Conservation (phyloP, 1,284 basidiomycete genomes). For the Moesziomyces antarcticus region DNA sequence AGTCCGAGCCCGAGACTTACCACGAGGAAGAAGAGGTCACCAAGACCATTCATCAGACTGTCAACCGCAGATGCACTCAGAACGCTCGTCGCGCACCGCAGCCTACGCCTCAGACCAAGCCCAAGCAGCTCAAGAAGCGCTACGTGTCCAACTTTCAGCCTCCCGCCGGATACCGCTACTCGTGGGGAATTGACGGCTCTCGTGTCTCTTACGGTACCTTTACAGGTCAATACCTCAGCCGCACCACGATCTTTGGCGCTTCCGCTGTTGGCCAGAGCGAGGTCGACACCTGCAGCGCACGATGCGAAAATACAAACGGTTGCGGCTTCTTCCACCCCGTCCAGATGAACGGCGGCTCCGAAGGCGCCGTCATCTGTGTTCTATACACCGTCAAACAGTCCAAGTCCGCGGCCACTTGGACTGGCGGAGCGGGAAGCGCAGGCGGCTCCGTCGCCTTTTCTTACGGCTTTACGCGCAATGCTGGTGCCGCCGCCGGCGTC, state of each 20-base stretch:
- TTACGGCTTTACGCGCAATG: conserved; percentile 20
- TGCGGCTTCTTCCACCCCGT: conserved; percentile 31
- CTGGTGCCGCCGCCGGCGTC: conserved; percentile 1
- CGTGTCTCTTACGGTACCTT: conserved; percentile 18
- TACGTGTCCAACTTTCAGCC: conserved; percentile 6
- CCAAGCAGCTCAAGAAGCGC: conserved; percentile 10
- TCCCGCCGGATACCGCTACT: conserved; percentile 14
- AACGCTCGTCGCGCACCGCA: conserved; percentile 10
- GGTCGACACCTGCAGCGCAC: conserved; percentile 14
- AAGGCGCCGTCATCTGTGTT: conserved; percentile 28
- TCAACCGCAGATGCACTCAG: conserved; percentile 29
- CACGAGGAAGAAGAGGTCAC: conserved; percentile 19
- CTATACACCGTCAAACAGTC: conserved; percentile 26
- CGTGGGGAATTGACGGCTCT: conserved; percentile 19
- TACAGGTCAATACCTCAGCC: conserved; percentile 18
- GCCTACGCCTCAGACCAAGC: neutral
- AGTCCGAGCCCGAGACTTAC: conserved; percentile 7
- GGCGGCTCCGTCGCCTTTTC: conserved; percentile 21
- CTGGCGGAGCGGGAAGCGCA: conserved; percentile 3
- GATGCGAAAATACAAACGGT: conserved; percentile 2
- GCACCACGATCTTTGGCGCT: conserved; percentile 15
- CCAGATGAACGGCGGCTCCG: conserved; percentile 18
- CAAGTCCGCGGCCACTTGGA: conserved; percentile 11
- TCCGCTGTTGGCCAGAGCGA: conserved; percentile 9
- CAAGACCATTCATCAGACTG: conserved; percentile 38